Conservation (phyloP, 495 filamentous ascomycete species). For the Trichoderma gamsii region DNA sequence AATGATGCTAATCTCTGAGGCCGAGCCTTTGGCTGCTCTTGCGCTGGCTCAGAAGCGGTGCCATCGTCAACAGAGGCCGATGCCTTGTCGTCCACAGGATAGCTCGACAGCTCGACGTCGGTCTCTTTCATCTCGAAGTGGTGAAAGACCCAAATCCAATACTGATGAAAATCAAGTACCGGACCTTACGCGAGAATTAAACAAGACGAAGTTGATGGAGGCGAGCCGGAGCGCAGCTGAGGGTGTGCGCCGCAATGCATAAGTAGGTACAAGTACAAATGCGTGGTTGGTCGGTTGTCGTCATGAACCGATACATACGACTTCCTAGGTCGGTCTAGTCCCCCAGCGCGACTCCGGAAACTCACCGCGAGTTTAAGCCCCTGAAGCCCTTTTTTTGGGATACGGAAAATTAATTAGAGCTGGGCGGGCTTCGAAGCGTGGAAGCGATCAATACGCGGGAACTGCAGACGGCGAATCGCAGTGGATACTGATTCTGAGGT, state of each 20-base stretch:
- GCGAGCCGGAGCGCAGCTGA: background rate
- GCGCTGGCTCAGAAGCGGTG: background rate
- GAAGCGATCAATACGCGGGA: constrained; percentile 4
- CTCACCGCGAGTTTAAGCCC: background rate
- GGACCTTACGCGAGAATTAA: background rate
- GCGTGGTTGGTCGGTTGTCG: background rate
- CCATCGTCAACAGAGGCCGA: background rate
- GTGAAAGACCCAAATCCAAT: background rate
- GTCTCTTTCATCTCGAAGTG: background rate
- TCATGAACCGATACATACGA: background rate
- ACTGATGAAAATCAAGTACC: background rate
- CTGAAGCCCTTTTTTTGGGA: background rate
- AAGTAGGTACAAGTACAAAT: background rate
- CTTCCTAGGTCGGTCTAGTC: background rate
- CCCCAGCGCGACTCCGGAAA: background rate
- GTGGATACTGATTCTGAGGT: background rate
- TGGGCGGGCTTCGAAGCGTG: background rate
- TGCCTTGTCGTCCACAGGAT: background rate
- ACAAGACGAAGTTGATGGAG: background rate
- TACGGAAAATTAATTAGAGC: background rate
- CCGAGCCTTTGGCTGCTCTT: constrained; percentile 1
- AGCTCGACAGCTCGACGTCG: background rate
- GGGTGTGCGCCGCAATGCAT: background rate
- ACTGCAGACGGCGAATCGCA: background rate
- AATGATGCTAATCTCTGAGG: constrained; percentile 13